phyloP scores from a whole-genome alignment of 2,329 filamentous ascomycete species.

The Phaeomoniella chlamydospora region DNA sequence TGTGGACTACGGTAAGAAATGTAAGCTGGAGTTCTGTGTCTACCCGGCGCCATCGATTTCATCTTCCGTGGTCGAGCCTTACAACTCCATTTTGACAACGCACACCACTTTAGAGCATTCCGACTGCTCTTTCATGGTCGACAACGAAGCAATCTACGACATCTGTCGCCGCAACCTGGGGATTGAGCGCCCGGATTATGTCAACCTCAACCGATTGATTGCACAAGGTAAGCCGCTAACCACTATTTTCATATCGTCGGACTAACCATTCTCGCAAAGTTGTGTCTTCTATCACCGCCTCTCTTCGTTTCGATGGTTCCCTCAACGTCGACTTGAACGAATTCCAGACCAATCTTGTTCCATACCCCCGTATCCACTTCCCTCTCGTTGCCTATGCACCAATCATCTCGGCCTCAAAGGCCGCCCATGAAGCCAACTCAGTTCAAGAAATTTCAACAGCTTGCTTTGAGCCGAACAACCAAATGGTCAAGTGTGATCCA shows the following conservation, averaged over 20 bases:
- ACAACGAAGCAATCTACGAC: slow-evolving; percentile 99
- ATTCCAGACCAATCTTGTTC: slow-evolving; percentile 99
- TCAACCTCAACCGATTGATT: slow-evolving; percentile 97
- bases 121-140: slow-evolving; percentile 99
- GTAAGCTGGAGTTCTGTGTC: slow-evolving; percentile 98
- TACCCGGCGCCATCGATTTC: slow-evolving; percentile 96
- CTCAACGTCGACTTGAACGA: slow-evolving; percentile 99
- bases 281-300: slow-evolving; percentile 95
- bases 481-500: slow-evolving; percentile 99
- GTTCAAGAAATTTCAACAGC: slow-evolving; percentile 97
- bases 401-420: slow-evolving; percentile 88
- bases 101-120: slow-evolving; percentile 99
- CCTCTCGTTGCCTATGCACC: slow-evolving; percentile 92
- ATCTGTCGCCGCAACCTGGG: slow-evolving; percentile 97
- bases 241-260: not conserved
- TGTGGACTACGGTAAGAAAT: slow-evolving; percentile 99
- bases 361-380: slow-evolving; percentile 98
- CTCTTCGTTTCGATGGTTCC: slow-evolving; percentile 94
- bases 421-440: slow-evolving; percentile 93
- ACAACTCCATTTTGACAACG: slow-evolving; percentile 98
- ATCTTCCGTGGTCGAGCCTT: slow-evolving; percentile 95
- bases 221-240: slow-evolving; percentile 58
- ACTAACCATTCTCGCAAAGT: slow-evolving; percentile 35
- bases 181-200: slow-evolving; percentile 93
- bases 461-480: slow-evolving; percentile 99